A percentile compares a stretch with the other conserved stretches of the same genome.
Conservation (phyloP, 2,329 filamentous ascomycete genomes). For the Leptodontidium sp. region DNA sequence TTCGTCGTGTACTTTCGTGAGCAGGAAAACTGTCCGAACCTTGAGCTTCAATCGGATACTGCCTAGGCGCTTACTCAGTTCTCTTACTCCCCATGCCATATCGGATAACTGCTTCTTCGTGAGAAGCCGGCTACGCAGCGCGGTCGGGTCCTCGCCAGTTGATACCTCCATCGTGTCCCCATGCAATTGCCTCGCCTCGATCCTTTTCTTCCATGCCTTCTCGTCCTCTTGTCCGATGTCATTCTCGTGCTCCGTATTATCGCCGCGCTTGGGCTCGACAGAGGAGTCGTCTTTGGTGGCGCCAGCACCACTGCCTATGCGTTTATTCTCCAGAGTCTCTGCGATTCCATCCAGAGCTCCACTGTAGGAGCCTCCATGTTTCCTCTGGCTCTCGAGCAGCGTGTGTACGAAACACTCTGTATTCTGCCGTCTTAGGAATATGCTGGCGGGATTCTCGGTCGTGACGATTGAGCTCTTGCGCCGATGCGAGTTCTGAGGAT, state of each 20-base stretch:
- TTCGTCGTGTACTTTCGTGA: constrained; percentile 92
- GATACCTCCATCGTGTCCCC: constrained; percentile 31
- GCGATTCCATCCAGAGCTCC: constrained; percentile 42
- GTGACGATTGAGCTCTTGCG: constrained; percentile 72
- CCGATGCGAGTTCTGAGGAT: constrained; percentile 66
- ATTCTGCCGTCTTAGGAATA: constrained; percentile 50
- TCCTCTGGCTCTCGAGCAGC: constrained; percentile 66
- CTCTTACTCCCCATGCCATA: constrained; percentile 95
- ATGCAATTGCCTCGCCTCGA: constrained; percentile 31
- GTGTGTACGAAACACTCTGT: constrained; percentile 72
- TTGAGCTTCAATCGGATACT: constrained; percentile 84
- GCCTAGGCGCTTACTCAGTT: constrained; percentile 85
- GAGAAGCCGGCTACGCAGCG: constrained; percentile 72
- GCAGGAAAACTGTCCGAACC: constrained; percentile 82
- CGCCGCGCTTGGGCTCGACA: constrained; percentile 32
- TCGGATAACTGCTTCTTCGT: constrained; percentile 95
- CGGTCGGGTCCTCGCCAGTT: constrained; percentile 32
- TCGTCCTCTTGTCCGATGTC: constrained; percentile 62
- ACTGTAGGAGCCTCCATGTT: constrained; percentile 42
- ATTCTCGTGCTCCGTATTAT: constrained; percentile 22
- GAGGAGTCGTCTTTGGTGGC: constrained; percentile 13
- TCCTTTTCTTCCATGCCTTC: constrained; percentile 58
- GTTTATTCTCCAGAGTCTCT: constrained; percentile 37
- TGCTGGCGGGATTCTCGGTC: constrained; percentile 54
- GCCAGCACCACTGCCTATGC: constrained; percentile 25